A percentile compares a stretch with the other conserved stretches of the same genome.
Evolutionary conservation across 169 alveolate genomes (phyloP).

Genomic region (Hammondia hammondi): DNA sequence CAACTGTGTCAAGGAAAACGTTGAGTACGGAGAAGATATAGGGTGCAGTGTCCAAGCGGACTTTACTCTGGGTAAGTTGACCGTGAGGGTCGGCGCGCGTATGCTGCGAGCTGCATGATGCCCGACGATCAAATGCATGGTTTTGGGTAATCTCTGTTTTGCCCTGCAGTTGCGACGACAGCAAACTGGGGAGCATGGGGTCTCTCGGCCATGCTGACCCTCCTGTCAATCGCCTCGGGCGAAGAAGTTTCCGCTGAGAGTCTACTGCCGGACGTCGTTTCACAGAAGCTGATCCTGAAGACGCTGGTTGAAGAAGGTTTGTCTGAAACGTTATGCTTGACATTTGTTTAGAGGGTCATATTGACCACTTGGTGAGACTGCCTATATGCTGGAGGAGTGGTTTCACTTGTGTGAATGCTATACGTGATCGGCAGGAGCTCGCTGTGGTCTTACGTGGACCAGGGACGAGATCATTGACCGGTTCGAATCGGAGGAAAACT

Average conservation of each 20-base stretch:
- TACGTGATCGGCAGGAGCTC: slow-evolving; percentile 10
- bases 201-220: slow-evolving; percentile 15
- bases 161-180: slow-evolving; percentile 32
- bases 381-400: background rate
- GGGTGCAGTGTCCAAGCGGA: slow-evolving; percentile 20
- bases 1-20: slow-evolving; percentile 20
- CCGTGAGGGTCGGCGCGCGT: background rate
- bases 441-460: slow-evolving; percentile 39
- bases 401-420: background rate
- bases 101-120: background rate
- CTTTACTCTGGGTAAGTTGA: background rate
- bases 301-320: slow-evolving; percentile 39
- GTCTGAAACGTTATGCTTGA: too few relatives aligned
- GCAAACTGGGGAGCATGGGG: slow-evolving; percentile 49
- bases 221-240: slow-evolving; percentile 5
- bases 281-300: background rate
- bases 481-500: background rate
- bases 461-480: slow-evolving; percentile 3
- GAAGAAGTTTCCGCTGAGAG: background rate
- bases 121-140: too few relatives aligned
- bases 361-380: too few relatives aligned
- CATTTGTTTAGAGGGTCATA: too few relatives aligned
- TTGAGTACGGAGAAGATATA: slow-evolving; percentile 18
- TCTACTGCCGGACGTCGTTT: background rate
- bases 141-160: background rate